These are phyloP conservation scores for Phaffia rhodozyma DNA, from an alignment of 1,284 basidiomycete genomes.

Conservation along the genomic window DNA sequence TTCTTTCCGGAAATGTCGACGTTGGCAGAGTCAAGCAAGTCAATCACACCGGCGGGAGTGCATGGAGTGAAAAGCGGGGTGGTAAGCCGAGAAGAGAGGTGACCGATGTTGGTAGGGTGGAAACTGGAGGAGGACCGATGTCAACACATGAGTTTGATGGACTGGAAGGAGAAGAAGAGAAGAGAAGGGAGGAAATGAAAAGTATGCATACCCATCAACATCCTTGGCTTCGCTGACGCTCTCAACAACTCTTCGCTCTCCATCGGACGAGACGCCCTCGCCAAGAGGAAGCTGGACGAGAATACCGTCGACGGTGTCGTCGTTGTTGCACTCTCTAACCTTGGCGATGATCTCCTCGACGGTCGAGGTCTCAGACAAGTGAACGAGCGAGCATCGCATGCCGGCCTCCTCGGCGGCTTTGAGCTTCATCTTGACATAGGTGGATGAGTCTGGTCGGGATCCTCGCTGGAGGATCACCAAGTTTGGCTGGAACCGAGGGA, in stretches of 20 bases:
- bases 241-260: constrained; percentile 84
- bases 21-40: constrained; percentile 65
- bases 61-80: constrained; percentile 88
- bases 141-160: neutral
- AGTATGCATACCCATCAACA: constrained; percentile 66
- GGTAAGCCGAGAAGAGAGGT: constrained; percentile 79
- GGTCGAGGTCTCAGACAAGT: constrained; percentile 55
- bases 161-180: neutral
- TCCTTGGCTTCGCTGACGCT: constrained; percentile 91
- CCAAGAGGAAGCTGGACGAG: constrained; percentile 96
- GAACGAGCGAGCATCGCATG: constrained; percentile 74
- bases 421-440: constrained; percentile 95
- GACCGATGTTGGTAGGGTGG: constrained; percentile 97
- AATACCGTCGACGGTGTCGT: constrained; percentile 73
- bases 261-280: constrained; percentile 67
- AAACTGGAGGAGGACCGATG: constrained; percentile 46
- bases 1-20: constrained; percentile 27
- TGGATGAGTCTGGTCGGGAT: constrained; percentile 71
- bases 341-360: constrained; percentile 65
- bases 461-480: constrained; percentile 94
- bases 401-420: constrained; percentile 94
- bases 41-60: constrained; percentile 87
- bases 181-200: constrained; percentile 10
- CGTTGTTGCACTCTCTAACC: constrained; percentile 73
- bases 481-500: constrained; percentile 75